Conservation (phyloP, 2,329 filamentous ascomycete species). For the Alternaria burnsii region DNA sequence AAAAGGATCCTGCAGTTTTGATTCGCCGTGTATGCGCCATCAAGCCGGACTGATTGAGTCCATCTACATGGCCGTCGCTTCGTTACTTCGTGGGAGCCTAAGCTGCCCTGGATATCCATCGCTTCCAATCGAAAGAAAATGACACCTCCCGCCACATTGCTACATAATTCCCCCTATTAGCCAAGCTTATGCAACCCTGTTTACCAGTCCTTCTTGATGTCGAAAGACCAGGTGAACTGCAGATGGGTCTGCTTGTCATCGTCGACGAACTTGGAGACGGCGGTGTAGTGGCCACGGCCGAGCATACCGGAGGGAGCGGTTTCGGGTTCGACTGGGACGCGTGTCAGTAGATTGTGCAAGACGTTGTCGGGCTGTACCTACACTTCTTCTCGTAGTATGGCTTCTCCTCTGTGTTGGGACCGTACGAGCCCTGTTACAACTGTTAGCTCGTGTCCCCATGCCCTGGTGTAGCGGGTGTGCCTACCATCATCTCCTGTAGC, state of each 20-base stretch:
- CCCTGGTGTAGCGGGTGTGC: conserved; percentile 37
- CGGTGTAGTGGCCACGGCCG: conserved; percentile 88
- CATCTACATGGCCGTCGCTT: conserved; percentile 32
- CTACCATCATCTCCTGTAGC: conserved; percentile 96
- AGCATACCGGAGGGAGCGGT: conserved; percentile 93
- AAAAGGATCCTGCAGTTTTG: conserved; percentile 17
- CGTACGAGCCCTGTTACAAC: conserved; percentile 79
- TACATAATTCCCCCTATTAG: conserved; percentile 8
- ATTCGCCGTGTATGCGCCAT: conserved; percentile 15
- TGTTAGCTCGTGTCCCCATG: conserved; percentile 17
- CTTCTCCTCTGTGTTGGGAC: conserved; percentile 89
- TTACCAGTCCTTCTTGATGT: conserved; percentile 97
- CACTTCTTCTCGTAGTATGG: conserved; percentile 89
- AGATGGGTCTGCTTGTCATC: conserved; percentile 93
- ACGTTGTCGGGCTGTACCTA: conserved; percentile 58
- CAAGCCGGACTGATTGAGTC: conserved; percentile 16
- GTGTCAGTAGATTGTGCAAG: conserved; percentile 18
- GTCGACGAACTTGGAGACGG: conserved; percentile 89
- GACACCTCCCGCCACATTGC: conserved; percentile 17
- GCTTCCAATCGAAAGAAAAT: conserved; percentile 17
- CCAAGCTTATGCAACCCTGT: conserved; percentile 12
- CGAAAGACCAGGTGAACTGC: conserved; percentile 94
- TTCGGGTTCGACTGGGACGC: conserved; percentile 77
- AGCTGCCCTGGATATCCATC: conserved; percentile 28
- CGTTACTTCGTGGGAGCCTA: conserved; percentile 30